Evolutionary conservation across 2,329 filamentous ascomycete genomes (phyloP), one percentile per base, ranked within the genome.

Genomic region (Ampelomyces quisqualis): DNA sequence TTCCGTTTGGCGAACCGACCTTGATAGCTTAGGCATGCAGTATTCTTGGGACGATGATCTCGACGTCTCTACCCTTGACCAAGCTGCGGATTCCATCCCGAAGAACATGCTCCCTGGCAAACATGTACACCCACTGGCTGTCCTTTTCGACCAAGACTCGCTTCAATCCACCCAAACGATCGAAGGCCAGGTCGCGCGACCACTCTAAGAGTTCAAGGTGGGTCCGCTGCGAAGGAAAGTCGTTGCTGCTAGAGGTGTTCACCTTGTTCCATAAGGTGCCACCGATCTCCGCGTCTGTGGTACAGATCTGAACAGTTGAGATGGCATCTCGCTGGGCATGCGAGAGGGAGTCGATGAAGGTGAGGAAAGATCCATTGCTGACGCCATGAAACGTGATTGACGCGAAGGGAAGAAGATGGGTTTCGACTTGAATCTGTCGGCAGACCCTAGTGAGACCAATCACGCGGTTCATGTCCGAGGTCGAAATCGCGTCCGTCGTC

Each of bases 141-240:
- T 36, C 34, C n/a, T 29, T 11, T 14, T 28, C 34, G 5, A 36
- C 24, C 22, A 29, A 10, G 5, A 36, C 34, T 17, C 17, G 34
- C 24, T 36, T 36, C 13, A 36, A n/a, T 10, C 24, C 34, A 2
- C 5, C 6, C 15, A 36, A 17, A 6, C n/a, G 23, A 3, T 29
- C 23, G 9, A 29, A 20, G 6, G 21, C 21, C 22, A 36, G n/a
- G 13, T 20, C 8, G 7, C 10, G 9, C 7, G 24, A 28, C 23
- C 24, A 36, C 9, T 36, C 23, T 6, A 36, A 24, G n/a, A 11
- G 21, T 5, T 36, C 23, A n/a, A 36, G 17, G 17, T 28, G 34
- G 7, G 21, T n/a, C 17, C 10, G 14, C 18, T 36, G 23, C 9
- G 34, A 20, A 7, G 13, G 19, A 13, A 19, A 15, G 15, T 36